A percentile compares a stretch with the other conserved stretches of the same genome.
phyloP scores from a whole-genome alignment of 495 filamentous ascomycete species.

The Xanthoparmelia taractica region DNA sequence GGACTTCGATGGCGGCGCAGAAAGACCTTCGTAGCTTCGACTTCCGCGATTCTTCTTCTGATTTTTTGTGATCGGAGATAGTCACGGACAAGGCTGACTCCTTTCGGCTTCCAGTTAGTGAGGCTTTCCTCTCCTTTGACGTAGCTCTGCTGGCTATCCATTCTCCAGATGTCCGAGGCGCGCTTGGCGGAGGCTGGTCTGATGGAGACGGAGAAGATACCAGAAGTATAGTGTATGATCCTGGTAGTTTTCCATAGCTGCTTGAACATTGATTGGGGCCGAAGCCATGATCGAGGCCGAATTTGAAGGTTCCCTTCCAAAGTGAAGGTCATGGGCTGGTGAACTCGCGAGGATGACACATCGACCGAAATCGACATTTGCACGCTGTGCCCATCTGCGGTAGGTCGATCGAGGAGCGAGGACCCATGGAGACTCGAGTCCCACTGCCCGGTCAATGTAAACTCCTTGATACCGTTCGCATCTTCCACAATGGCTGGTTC shows the following conservation, averaged over 20 bases:
- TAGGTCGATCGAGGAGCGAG: conserved; percentile 78
- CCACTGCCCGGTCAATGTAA: conserved; percentile 85
- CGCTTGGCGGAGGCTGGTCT: conserved; percentile 83
- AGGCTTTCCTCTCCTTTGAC: conserved; percentile 90
- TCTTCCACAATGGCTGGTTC: conserved; percentile 71
- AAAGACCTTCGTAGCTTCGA: conserved; percentile 61
- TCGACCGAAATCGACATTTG: conserved; percentile 83
- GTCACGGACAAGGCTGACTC: conserved; percentile 78
- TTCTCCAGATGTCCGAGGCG: conserved; percentile 89
- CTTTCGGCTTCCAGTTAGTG: conserved; percentile 75
- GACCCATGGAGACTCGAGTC: conserved; percentile 91
- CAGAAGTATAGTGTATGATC: conserved; percentile 77
- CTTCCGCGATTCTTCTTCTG: conserved; percentile 70
- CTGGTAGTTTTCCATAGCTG: conserved; percentile 77
- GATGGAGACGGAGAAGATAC: conserved; percentile 77
- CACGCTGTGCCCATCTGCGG: conserved; percentile 82
- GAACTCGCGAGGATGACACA: conserved; percentile 66
- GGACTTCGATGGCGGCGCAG: conserved; percentile 17
- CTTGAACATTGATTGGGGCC: conserved; percentile 77
- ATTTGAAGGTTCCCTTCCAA: conserved; percentile 75
- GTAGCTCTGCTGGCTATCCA: conserved; percentile 90
- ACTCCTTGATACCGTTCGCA: conserved; percentile 82
- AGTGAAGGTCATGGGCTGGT: conserved; percentile 76
- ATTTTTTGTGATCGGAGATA: conserved; percentile 66
- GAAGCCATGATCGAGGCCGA: conserved; percentile 72